These are phyloP conservation scores for Annulohypoxylon moriforme DNA, from an alignment of 495 filamentous ascomycete species.

Conservation along the genomic window DNA sequence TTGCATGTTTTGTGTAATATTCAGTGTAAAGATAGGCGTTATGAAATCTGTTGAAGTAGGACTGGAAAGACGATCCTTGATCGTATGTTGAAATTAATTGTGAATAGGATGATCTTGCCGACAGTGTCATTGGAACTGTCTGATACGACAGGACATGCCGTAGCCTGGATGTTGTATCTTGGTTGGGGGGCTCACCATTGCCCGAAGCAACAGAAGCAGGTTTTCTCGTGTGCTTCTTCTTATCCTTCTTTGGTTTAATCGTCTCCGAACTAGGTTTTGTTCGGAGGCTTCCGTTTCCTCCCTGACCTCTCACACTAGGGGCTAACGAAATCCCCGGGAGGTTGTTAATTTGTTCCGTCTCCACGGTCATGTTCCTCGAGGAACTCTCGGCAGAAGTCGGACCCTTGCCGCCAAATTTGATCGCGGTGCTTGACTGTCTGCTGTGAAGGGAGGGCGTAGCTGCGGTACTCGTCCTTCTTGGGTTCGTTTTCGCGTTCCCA, in stretches of 20 bases:
- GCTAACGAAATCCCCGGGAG: conserved; percentile 89
- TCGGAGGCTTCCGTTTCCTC: conserved; percentile 77
- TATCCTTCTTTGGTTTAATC: conserved; percentile 90
- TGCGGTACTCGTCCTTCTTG: conserved; percentile 47
- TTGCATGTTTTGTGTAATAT: background rate
- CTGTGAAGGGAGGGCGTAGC: conserved; percentile 55
- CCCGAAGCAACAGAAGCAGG: conserved; percentile 74
- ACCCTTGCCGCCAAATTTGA: conserved; percentile 55
- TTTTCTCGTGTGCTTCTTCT: conserved; percentile 84
- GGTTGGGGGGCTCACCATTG: conserved; percentile 70
- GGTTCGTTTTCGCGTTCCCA: conserved; percentile 56
- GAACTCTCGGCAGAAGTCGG: conserved; percentile 77
- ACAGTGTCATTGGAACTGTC: conserved; percentile 44
- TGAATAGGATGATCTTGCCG: background rate
- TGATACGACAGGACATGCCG: conserved; percentile 53
- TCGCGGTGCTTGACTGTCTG: conserved; percentile 57
- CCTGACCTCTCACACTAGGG: conserved; percentile 72
- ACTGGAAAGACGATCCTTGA: conserved; percentile 54
- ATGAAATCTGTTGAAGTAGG: conserved; percentile 26
- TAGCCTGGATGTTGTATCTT: conserved; percentile 40
- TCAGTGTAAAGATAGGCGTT: background rate
- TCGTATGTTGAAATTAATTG: conserved; percentile 36
- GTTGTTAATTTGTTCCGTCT: conserved; percentile 94
- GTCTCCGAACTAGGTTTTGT: conserved; percentile 92
- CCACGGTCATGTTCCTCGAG: conserved; percentile 93